Conservation (phyloP, 139 green algal genomes). For the Picochlorum sp. region DNA sequence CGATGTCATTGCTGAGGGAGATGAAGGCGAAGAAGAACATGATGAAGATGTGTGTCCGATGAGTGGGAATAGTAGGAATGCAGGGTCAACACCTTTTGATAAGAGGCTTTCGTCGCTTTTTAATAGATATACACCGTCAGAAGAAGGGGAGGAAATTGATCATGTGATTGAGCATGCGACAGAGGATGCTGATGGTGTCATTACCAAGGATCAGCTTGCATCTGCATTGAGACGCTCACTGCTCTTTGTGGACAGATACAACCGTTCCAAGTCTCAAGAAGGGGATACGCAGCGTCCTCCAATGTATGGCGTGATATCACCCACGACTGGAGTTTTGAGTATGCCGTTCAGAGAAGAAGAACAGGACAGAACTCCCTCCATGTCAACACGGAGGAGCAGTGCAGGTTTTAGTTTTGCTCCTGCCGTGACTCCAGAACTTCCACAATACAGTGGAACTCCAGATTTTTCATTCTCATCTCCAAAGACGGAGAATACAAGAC, state of each 20-base stretch:
- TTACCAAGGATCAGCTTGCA: conserved; percentile 4
- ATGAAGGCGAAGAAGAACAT: background rate
- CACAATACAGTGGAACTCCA: too few relatives aligned
- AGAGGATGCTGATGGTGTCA: background rate
- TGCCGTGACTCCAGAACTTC: conserved; percentile 2
- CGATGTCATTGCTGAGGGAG: background rate
- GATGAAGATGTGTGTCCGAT: background rate
- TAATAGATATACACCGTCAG: conserved; percentile 15
- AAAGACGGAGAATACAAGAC: background rate
- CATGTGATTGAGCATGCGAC: background rate
- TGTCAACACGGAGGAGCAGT: too few relatives aligned
- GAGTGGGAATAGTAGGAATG: conserved; percentile 21
- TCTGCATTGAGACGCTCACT: background rate
- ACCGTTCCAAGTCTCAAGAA: background rate
- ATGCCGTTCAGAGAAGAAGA: background rate
- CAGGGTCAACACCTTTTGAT: conserved; percentile 26
- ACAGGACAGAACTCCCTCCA: background rate
- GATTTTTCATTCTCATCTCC: background rate
- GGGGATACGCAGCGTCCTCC: background rate
- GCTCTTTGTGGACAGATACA: background rate
- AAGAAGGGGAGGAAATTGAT: background rate
- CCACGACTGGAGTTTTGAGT: background rate
- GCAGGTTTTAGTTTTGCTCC: conserved; percentile 1
- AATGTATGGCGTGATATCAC: conserved; percentile 3
- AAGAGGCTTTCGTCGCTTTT: conserved; percentile 22